Evolutionary conservation across 208 protist species (phyloP), one percentile per base, ranked within the genome.

Genomic region (Angomonas deanei): DNA sequence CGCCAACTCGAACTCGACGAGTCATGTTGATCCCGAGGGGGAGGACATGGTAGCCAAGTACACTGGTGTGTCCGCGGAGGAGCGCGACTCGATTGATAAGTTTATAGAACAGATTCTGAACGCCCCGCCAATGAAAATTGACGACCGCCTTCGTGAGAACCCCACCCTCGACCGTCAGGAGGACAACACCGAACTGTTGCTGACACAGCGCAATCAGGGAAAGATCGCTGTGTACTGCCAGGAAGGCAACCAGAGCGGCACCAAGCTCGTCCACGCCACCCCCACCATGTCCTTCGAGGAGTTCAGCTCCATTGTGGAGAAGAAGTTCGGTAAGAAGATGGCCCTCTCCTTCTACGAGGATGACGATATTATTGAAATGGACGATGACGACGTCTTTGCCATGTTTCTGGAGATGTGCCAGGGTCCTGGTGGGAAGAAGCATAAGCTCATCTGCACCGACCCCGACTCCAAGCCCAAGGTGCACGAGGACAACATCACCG

Each of bases 381-480:
- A 94, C 53, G 88, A 94, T 55, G 85, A 92, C 34, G 84, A 94
- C 50, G 81, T 89, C 33, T 77, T 94, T 34, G 72, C 74, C 50
- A 88, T 94, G 84, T 94, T 91, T 70, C 73, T 94, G 11, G 85
- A 92, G 56, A 77, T 82, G 61, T 64, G 49, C 46, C 49, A 77
- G 64, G 64, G 73, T 30, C 63, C 64, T 1, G 77, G 78, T 28
- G 73, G 75, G 21, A 92, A 91, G 68, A 84, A 84, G 63, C 62
- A 88, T 47, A 89, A 87, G 72, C 71, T 94, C 10, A 84, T 92
- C 55, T 90, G 82, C 65, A 71, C 67, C 19, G 64, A 73, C 54
- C 68, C 78, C 11, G 67, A 72, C 2, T 42, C 30, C 0, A 73
- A 63, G 8, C 57, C 30, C 39, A 63, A 70, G 57, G 62, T 60